Evolutionary conservation across 805 yeast genomes (phyloP).

Genomic region (Metschnikowia kunwiensis): DNA sequence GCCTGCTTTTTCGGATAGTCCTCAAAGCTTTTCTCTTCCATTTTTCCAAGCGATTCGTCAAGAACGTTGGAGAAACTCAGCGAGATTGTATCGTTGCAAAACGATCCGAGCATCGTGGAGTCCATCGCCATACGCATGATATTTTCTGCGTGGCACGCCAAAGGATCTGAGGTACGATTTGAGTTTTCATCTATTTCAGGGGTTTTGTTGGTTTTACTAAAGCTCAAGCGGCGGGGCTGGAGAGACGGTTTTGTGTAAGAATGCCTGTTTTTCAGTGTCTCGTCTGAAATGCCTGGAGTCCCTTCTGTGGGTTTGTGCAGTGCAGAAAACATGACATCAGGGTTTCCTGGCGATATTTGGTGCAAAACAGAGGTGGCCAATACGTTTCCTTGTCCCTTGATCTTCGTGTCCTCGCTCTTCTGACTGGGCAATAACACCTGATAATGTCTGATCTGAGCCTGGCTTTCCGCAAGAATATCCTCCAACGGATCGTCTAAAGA

Average conservation of each 20-base stretch:
- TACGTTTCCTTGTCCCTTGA: neutral
- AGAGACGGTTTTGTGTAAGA: neutral
- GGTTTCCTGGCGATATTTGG: neutral
- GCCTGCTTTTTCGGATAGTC: constrained; percentile 11
- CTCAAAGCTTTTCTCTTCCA: constrained; percentile 13
- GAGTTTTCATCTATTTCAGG: neutral
- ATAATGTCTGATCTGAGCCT: constrained; percentile 14
- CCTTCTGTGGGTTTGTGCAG: too few species aligned
- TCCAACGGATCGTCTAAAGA: constrained; percentile 22
- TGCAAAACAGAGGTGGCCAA: neutral
- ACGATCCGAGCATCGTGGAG: constrained; percentile 44
- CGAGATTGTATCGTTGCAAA: constrained; percentile 36
- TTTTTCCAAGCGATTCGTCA: constrained; percentile 30
- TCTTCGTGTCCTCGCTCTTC: neutral
- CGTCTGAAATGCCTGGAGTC: too few species aligned
- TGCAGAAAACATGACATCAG: too few species aligned
- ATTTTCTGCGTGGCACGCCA: constrained; percentile 47
- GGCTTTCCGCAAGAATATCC: constrained; percentile 21
- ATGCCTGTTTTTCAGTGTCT: neutral
- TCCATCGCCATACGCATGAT: constrained; percentile 48
- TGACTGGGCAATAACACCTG: constrained; percentile 19
- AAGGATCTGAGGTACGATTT: constrained; percentile 31
- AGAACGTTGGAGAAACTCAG: constrained; percentile 31
- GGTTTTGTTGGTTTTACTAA: neutral
- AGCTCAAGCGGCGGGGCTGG: neutral